These are phyloP conservation scores for Inonotus obliquus DNA, from an alignment of 1,284 basidiomycete genomes.

Conservation along the genomic window DNA sequence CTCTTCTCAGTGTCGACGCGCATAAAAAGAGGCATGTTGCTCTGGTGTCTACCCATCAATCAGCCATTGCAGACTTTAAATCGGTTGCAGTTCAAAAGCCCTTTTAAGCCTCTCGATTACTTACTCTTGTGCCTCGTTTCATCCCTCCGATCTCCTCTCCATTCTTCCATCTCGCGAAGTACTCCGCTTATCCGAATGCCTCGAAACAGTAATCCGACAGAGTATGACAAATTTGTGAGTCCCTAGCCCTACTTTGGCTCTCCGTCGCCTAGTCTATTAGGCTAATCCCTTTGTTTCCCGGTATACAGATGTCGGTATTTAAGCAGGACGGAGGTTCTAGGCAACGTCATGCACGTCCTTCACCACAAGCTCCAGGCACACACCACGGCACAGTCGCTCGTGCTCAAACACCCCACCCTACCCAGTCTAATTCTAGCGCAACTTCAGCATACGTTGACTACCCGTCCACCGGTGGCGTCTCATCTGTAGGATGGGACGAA, in stretches of 20 bases:
- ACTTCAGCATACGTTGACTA: background rate
- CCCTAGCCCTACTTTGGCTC: background rate
- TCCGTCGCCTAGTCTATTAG: background rate
- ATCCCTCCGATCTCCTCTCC: background rate
- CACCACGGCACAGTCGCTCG: background rate
- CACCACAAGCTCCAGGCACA: background rate
- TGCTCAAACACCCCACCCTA: background rate
- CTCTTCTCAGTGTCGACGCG: background rate
- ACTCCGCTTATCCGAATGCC: slow-evolving; percentile 7
- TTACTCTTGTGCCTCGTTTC: background rate
- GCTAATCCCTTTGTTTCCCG: background rate
- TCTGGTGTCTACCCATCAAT: background rate
- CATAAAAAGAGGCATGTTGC: slow-evolving; percentile 7
- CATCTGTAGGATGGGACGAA: background rate
- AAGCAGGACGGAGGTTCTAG: slow-evolving; percentile 1
- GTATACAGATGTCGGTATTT: slow-evolving; percentile 13
- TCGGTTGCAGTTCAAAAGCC: background rate
- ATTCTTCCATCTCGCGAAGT: background rate
- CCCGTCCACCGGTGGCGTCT: background rate
- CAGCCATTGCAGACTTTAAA: slow-evolving; percentile 1
- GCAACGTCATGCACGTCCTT: background rate
- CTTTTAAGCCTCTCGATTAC: background rate
- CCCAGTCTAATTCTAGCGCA: background rate
- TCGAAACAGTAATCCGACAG: slow-evolving; percentile 14
- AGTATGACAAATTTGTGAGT: slow-evolving; percentile 14